These are phyloP conservation scores for Adiantum capillusveneris DNA, from an alignment of 75 land plant species.

Conservation along the genomic window DNA sequence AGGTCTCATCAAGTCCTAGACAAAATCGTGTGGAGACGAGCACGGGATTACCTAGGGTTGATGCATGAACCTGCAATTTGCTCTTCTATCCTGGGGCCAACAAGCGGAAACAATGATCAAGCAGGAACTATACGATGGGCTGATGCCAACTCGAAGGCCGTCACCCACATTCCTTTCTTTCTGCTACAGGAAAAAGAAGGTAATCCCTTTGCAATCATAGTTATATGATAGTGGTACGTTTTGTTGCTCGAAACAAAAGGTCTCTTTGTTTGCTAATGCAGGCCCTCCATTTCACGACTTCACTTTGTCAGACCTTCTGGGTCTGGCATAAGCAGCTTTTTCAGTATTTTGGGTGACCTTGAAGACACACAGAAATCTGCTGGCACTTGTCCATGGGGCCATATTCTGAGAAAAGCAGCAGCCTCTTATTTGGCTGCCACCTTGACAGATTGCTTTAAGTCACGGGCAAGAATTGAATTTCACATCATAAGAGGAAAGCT, in stretches of 20 bases:
- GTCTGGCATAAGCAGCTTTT: not conserved
- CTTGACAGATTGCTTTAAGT: no score
- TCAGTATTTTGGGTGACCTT: no score
- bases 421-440: no score
- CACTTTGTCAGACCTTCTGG: slow-evolving; percentile 58
- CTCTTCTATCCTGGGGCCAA: slow-evolving; percentile 80
- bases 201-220: slow-evolving; percentile 2
- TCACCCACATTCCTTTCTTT: slow-evolving; percentile 83
- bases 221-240: not conserved
- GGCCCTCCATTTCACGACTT: slow-evolving; percentile 95
- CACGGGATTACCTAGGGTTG: slow-evolving; percentile 82
- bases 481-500: no score
- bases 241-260: not conserved
- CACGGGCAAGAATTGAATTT: no score
- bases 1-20: slow-evolving; percentile 68
- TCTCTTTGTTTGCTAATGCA: slow-evolving; percentile 22
- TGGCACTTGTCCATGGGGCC: no score
- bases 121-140: slow-evolving; percentile 81
- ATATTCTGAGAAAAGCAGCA: no score
- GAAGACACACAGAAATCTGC: no score
- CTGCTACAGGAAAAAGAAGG: slow-evolving; percentile 73
- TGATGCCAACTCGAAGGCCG: slow-evolving; percentile 65
- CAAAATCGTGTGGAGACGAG: slow-evolving; percentile 67
- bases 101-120: slow-evolving; percentile 22
- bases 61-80: slow-evolving; percentile 88